Percentiles rank a stretch among this genome's conserved stretches.
These are phyloP conservation scores for Durusdinium trenchii DNA, from an alignment of 73 alveolate genomes.

Conservation along the genomic window DNA sequence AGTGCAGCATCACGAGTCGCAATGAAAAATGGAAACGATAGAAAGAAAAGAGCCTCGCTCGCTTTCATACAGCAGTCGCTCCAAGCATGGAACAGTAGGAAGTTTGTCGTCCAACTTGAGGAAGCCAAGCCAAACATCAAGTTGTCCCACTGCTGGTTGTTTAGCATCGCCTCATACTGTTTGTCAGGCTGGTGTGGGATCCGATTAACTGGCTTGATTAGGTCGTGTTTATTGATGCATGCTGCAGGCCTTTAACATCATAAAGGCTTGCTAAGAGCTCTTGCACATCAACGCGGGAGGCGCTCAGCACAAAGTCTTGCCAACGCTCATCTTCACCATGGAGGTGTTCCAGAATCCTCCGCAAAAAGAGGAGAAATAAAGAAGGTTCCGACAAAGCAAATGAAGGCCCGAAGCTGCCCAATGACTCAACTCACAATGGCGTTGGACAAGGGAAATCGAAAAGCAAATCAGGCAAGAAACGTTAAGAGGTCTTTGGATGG, in stretches of 20 bases:
- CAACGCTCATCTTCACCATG: neutral
- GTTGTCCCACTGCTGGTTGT: neutral
- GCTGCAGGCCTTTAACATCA: too few species aligned
- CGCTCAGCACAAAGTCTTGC: neutral
- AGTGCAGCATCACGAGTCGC: neutral
- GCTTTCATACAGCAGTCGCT: slow-evolving; percentile 17
- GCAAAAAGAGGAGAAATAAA: neutral
- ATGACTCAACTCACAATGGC: neutral
- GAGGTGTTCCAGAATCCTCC: neutral
- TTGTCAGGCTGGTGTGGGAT: too few species aligned
- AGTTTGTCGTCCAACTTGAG: slow-evolving; percentile 44
- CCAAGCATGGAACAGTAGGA: neutral
- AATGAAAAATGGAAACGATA: neutral
- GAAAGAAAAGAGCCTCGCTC: neutral
- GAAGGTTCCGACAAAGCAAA: neutral
- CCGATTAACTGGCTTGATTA: too few species aligned
- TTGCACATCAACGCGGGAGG: neutral
- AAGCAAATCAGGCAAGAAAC: neutral
- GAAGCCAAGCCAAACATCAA: slow-evolving; percentile 25
- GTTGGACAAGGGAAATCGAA: neutral
- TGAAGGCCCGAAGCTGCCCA: neutral
- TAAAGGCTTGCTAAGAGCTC: neutral
- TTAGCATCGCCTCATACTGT: too few species aligned
- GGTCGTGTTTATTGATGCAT: too few species aligned
- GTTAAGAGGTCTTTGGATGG: neutral